Conservation (phyloP, 495 filamentous ascomycete genomes). For the Barbatosphaeria neglecta region DNA sequence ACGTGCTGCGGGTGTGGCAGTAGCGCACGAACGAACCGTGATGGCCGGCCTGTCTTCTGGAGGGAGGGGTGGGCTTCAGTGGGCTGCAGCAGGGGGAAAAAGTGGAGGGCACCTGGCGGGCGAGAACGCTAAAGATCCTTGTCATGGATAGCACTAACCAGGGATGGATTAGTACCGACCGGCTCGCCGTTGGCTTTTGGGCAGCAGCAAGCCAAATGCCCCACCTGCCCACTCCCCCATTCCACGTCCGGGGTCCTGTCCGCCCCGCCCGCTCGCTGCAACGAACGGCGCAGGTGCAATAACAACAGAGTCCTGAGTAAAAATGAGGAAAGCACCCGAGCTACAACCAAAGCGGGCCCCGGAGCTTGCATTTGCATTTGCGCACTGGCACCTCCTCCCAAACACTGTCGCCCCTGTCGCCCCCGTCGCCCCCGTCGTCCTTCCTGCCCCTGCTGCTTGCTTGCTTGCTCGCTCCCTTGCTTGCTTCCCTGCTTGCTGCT, state of each 20-base stretch:
- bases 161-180: neutral
- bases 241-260: neutral
- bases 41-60: too few relatives aligned
- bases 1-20: neutral
- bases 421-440: neutral
- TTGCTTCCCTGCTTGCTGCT: too few relatives aligned
- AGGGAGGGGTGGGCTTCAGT: too few relatives aligned
- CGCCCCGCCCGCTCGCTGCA: neutral
- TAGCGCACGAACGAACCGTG: neutral
- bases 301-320: neutral
- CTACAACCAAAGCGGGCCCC: neutral
- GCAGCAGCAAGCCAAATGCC: neutral
- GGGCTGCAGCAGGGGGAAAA: too few relatives aligned
- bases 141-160: neutral
- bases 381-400: neutral
- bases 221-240: neutral
- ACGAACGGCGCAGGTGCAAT: neutral
- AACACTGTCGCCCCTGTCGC: too few relatives aligned
- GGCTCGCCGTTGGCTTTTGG: neutral
- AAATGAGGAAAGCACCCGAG: neutral
- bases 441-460: neutral
- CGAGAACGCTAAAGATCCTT: neutral
- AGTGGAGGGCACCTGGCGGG: neutral
- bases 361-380: neutral
- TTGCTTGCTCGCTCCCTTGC: neutral